Percentiles rank a stretch among this genome's conserved stretches.
Evolutionary conservation across 2,329 filamentous ascomycete species (phyloP).

Genomic region (Aspergillus tanneri): DNA sequence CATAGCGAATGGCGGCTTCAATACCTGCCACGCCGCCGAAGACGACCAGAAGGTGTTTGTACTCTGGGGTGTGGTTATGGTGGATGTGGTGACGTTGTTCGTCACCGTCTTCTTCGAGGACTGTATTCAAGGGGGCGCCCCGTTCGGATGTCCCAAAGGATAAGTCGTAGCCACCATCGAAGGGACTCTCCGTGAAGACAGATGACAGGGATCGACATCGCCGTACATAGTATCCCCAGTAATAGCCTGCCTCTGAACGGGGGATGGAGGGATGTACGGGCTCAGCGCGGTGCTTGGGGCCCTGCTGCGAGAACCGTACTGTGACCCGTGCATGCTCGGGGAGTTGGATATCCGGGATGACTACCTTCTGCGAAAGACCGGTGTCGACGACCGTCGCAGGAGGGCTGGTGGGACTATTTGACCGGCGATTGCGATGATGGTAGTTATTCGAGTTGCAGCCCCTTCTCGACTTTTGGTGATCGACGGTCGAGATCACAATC

Average conservation of each 20-base stretch:
- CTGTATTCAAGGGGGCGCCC: conserved; percentile 51
- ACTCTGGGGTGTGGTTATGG: conserved; percentile 43
- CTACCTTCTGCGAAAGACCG: conserved; percentile 49
- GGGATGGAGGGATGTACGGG: conserved; percentile 68
- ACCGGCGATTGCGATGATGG: conserved; percentile 29
- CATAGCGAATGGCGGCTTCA: conserved; percentile 68
- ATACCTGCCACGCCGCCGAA: conserved; percentile 80
- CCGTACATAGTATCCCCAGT: conserved; percentile 79
- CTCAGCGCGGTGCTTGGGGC: conserved; percentile 44
- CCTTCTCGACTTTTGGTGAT: conserved; percentile 31
- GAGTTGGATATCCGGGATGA: conserved; percentile 58
- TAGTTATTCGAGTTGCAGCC: conserved; percentile 24
- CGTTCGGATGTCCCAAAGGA: conserved; percentile 82
- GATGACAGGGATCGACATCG: conserved; percentile 64
- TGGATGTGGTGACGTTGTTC: not conserved
- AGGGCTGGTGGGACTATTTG: conserved; percentile 4
- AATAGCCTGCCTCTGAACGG: conserved; percentile 74
- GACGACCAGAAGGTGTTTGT: conserved; percentile 70
- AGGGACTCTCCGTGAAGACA: conserved; percentile 75
- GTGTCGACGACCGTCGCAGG: conserved; percentile 46
- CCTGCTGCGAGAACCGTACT: conserved; percentile 58
- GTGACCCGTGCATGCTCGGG: conserved; percentile 73
- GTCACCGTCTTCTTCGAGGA: conserved; percentile 41
- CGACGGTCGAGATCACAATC: conserved; percentile 53
- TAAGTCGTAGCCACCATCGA: conserved; percentile 75